Conservation (phyloP, 23 red algal species). For the Gracilaria vermiculophylla region DNA sequence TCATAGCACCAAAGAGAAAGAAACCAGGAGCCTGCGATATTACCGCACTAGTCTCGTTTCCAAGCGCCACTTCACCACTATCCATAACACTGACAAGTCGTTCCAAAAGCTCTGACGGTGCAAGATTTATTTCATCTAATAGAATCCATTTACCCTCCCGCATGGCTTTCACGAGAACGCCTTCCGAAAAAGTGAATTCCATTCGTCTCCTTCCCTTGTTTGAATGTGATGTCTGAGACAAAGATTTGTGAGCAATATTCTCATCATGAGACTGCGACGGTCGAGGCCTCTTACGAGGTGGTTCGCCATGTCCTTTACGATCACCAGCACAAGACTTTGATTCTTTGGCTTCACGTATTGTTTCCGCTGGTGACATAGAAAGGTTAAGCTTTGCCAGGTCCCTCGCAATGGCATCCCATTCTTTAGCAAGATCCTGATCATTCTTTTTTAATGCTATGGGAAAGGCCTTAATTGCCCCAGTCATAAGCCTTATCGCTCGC, state of each 20-base stretch:
- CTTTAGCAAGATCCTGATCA: not conserved
- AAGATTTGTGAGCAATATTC: not conserved
- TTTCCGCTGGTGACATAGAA: not conserved
- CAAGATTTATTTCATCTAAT: constrained; percentile 97
- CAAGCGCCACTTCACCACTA: constrained; percentile 45
- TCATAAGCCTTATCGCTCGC: constrained; percentile 51
- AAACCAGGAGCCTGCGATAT: constrained; percentile 66
- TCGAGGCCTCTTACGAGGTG: constrained; percentile 29
- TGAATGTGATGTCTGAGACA: not conserved
- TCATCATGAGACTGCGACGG: not conserved
- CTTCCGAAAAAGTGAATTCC: constrained; percentile 77
- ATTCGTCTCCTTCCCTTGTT: not conserved
- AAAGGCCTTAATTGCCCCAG: constrained; percentile 44
- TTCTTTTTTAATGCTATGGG: not conserved
- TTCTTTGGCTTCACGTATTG: not conserved
- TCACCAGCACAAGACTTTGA: not conserved
- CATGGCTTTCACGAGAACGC: constrained; percentile 83
- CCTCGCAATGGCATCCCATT: constrained; percentile 34
- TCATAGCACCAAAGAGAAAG: constrained; percentile 90
- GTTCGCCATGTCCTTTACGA: not conserved
- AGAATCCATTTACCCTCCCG: constrained; percentile 84
- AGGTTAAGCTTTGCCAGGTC: constrained; percentile 7
- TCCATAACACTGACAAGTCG: constrained; percentile 84
- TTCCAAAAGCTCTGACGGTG: constrained; percentile 89
- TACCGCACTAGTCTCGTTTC: constrained; percentile 39